phyloP scores from a whole-genome alignment of 306 rosid species.

The Sophora flavescens region DNA sequence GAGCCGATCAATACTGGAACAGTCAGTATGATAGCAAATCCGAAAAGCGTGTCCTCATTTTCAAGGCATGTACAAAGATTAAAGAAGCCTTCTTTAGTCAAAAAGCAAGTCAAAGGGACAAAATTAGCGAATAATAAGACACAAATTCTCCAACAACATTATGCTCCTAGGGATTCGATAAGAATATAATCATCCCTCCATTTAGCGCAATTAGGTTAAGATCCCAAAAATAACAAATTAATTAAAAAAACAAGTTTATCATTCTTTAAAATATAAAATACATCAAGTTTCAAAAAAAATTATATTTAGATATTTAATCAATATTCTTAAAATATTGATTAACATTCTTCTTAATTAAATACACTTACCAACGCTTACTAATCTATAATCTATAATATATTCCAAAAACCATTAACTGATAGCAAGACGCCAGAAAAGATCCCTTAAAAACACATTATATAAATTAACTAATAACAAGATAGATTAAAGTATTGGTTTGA shows the following conservation, averaged over 20 bases:
- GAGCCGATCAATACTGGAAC: no score
- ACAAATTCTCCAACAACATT: constrained; percentile 44
- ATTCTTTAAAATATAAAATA: no score
- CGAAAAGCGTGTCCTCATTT: background rate
- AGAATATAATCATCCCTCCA: constrained; percentile 38
- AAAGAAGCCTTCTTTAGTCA: constrained; percentile 14
- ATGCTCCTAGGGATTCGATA: constrained; percentile 41
- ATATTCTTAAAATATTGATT: no score
- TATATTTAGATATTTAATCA: no score
- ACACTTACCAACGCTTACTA: background rate
- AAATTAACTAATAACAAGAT: background rate
- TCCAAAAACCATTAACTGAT: background rate
- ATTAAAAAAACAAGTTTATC: no score
- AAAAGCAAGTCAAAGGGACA: constrained; percentile 6
- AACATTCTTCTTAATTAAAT: background rate
- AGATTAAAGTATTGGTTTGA: background rate
- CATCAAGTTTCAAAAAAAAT: no score
- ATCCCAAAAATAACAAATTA: no score
- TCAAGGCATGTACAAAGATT: background rate
- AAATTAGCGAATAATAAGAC: constrained; percentile 1
- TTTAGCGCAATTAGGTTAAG: no score
- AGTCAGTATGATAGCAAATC: background rate
- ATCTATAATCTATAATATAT: background rate
- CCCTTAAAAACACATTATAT: background rate
- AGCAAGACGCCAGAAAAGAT: constrained; percentile 4